phyloP scores from a whole-genome alignment of 2,329 filamentous ascomycete species.

The Penicillium sp. region DNA sequence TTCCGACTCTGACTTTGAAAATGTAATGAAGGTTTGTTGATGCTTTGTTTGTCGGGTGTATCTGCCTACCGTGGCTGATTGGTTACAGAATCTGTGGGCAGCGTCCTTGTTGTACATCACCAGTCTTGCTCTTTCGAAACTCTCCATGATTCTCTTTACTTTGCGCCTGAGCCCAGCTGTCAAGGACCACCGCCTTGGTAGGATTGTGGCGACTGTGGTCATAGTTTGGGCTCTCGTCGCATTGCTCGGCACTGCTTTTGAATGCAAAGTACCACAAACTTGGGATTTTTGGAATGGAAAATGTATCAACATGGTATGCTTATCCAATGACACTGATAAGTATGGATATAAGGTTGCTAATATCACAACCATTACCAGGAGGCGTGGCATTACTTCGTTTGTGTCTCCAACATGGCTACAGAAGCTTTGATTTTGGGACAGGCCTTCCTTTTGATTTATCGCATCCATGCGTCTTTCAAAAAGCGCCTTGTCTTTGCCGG shows the following conservation, averaged over 20 bases:
- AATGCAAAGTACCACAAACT: conserved; percentile 18
- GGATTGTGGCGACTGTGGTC: conserved; percentile 13
- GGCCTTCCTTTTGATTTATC: conserved; percentile 20
- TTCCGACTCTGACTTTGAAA: conserved; percentile 11
- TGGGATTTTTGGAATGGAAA: conserved; percentile 22
- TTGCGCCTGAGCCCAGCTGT: conserved; percentile 19
- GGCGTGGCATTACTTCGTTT: conserved; percentile 21
- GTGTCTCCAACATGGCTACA: conserved; percentile 23
- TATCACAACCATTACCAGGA: neutral
- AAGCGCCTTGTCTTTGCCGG: conserved; percentile 20
- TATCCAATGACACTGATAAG: neutral
- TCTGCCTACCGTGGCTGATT: neutral
- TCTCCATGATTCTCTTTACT: conserved; percentile 27
- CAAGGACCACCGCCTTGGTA: conserved; percentile 19
- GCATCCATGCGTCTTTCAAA: conserved; percentile 22
- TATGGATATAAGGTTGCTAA: neutral
- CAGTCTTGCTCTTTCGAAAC: conserved; percentile 25
- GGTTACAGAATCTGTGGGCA: conserved; percentile 22
- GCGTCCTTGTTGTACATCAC: conserved; percentile 22
- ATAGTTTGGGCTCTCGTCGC: conserved; percentile 15
- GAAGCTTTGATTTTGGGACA: conserved; percentile 23
- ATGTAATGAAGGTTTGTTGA: conserved; percentile 23
- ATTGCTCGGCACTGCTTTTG: conserved; percentile 21
- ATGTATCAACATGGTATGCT: conserved; percentile 21
- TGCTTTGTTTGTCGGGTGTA: neutral